Evolutionary conservation across 2,329 filamentous ascomycete genomes (phyloP), one percentile per base, ranked within the genome.

Genomic region (Phyllosticta paracitricarpa): DNA sequence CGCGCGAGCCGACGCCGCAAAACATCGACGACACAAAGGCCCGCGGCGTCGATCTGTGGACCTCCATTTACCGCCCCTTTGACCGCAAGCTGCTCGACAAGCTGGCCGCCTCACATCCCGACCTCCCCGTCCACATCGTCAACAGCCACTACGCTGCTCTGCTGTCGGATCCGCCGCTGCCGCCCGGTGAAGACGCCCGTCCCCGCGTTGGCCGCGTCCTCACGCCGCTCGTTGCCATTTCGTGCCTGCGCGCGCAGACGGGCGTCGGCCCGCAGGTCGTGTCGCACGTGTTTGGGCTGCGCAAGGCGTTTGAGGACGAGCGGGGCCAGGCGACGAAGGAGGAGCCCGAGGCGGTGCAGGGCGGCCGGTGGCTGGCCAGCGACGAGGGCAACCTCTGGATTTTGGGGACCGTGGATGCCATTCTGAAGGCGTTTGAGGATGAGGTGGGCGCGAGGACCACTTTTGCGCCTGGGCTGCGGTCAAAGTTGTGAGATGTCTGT

Each of bases 211-310:
- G 90, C 0, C 76, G 90, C 0, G 81, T 89, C 0, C 75, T 91
- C 64, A 94, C 89, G 0, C 88, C 84, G 59, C 73, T 94, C 12
- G 80, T 91, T 4, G 90, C 88, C 0, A 81, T 95, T 30, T 80
- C 89, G 4, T 91, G 89, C 68, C 72, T 95, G 71, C 77, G 90
- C 3, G 82, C 89, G 54, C 90, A 94, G 78, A 89, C 87, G 9
- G 90, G 90, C 0, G 90, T 94, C 0, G 90, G 85, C 0, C 90
- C 89, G 1, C 90, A 94, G 78, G 89, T 95, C 12, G 75, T 88
- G 19, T 90, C 86, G 66, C 90, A 95, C 73, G 80, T 94, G 0
- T 93, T 91, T 75, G 90, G 90, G 0, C 70, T 95, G 73, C 76
- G 88, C 62, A 94, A 94, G 77, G 88, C 84, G 0, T 79, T 88